Base-by-base conservation (phyloP, 805 yeast genomes). In the Debaryomyces maramus region DNA sequence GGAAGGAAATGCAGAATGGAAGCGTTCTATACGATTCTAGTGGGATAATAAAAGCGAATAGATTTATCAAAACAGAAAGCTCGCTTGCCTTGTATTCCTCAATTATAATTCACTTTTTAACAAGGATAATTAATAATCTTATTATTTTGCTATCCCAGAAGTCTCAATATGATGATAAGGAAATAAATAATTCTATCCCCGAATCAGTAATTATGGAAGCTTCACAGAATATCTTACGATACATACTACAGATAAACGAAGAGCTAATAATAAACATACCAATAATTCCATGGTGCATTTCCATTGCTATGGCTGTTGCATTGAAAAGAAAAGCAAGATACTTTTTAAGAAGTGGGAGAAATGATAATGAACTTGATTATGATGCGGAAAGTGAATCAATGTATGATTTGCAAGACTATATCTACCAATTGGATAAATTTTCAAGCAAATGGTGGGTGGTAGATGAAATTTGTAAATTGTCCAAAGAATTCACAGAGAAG, bases 101-200 rank as follows among this genome's bases (percentile, higher is more conserved):
- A 14, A 49, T 50, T 38, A 41, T 55, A 22, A 43, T 54, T 11
- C 58, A 59, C 34, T 60, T 63, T 23, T 30, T 61, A 19, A 39
- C 60, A 1, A 46, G 69, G 23, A 32, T 63, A n/a, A 43, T 60
- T 13, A 63, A 55, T 44, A 62, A 62, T 43, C 45, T 46, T 6
- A 47, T 57, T 8, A 53, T 61, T 19, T 18, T 62, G 18, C 50
- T 49, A 2, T 47, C 58, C 6, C 67, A 60, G 38, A 62, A 61
- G 42, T 47, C 50, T 9, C 52, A 53, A 19, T 60, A 53, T 44
- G 60, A 56, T 32, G 47, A 56, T 38, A 50, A 49, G 2, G 29
- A 43, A 17, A 45, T 57, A 6, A 50, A 56, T 17, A 52, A 53
- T 16, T 41, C 44, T 18, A 41, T 56, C 7, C 61, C 67, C 0